Percentiles rank a stretch among this genome's conserved stretches.
Evolutionary conservation across 2,329 filamentous ascomycete genomes (phyloP).

Genomic region (Thelonectria rubi): DNA sequence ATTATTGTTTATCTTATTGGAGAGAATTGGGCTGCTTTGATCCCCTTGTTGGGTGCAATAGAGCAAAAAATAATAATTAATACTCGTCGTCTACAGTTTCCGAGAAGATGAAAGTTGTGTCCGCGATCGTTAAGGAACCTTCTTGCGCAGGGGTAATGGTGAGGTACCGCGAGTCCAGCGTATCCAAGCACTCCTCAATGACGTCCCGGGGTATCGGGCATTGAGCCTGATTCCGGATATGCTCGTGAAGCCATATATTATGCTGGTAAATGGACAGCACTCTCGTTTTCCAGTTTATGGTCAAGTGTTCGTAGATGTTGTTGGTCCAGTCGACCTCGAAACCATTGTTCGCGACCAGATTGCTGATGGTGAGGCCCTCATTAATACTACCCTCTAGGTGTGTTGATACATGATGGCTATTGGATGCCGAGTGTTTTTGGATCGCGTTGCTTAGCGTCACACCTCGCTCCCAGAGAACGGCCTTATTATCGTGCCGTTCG

Average conservation of each 20-base stretch:
- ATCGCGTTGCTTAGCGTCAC: not conserved
- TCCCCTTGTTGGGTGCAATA: no score
- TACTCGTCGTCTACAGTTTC: not conserved
- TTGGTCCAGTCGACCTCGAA: not conserved
- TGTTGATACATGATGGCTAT: not conserved
- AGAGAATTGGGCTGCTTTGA: no score
- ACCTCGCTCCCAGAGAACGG: not conserved
- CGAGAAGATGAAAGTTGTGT: not conserved
- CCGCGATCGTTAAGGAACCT: not conserved
- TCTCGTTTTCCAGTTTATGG: not conserved
- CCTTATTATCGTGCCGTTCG: not conserved
- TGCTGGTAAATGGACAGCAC: not conserved
- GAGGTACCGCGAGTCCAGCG: not conserved
- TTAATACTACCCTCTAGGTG: not conserved
- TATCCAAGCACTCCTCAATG: not conserved
- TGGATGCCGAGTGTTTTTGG: not conserved
- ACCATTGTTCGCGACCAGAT: not conserved
- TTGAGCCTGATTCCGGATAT: not conserved
- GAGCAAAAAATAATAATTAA: no score
- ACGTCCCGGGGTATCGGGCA: not conserved
- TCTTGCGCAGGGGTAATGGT: not conserved
- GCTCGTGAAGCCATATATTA: not conserved
- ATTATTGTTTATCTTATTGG: no score
- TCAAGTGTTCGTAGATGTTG: not conserved
- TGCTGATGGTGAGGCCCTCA: not conserved